Percentiles rank a stretch among this genome's conserved stretches.
Conservation (phyloP, 2,329 filamentous ascomycete genomes). For the Teratosphaeria viscida region DNA sequence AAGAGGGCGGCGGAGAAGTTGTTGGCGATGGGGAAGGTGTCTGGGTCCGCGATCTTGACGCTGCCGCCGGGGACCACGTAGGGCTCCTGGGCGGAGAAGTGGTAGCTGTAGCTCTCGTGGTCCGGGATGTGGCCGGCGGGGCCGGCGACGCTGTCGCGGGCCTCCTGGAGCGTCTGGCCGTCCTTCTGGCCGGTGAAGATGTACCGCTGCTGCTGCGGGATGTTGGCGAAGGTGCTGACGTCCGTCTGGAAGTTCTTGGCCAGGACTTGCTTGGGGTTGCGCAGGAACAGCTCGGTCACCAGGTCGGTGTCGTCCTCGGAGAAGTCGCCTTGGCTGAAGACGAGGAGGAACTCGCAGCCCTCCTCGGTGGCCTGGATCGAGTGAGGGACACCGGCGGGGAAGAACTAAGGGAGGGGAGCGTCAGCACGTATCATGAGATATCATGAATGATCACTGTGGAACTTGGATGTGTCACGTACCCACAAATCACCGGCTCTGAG, state of each 20-base stretch:
- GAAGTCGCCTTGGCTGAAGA: conserved; percentile 51
- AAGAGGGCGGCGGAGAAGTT: conserved; percentile 49
- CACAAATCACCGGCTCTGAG: background rate
- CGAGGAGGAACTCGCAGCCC: conserved; percentile 49
- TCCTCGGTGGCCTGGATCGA: conserved; percentile 28
- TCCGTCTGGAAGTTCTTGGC: conserved; percentile 32
- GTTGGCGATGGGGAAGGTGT: conserved; percentile 46
- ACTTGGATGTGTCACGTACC: background rate
- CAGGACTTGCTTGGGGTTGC: conserved; percentile 28
- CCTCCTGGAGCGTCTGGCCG: conserved; percentile 27
- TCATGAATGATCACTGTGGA: too few relatives aligned
- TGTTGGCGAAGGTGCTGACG: conserved; percentile 22
- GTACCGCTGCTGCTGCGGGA: conserved; percentile 31
- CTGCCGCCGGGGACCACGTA: conserved; percentile 45
- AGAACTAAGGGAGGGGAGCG: conserved; percentile 3
- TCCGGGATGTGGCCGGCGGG: conserved; percentile 3
- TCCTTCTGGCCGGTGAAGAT: conserved; percentile 28
- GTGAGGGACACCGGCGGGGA: conserved; percentile 19
- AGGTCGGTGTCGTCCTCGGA: conserved; percentile 52
- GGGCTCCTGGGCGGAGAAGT: conserved; percentile 38
- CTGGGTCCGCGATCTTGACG: conserved; percentile 49
- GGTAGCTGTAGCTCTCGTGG: conserved; percentile 29
- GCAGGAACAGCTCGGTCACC: conserved; percentile 29
- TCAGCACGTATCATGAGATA: too few relatives aligned
- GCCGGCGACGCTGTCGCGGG: conserved; percentile 33